Percentiles rank a stretch among this genome's conserved stretches.
phyloP scores from a whole-genome alignment of 805 yeast genomes.

The Candida nitratophila region DNA sequence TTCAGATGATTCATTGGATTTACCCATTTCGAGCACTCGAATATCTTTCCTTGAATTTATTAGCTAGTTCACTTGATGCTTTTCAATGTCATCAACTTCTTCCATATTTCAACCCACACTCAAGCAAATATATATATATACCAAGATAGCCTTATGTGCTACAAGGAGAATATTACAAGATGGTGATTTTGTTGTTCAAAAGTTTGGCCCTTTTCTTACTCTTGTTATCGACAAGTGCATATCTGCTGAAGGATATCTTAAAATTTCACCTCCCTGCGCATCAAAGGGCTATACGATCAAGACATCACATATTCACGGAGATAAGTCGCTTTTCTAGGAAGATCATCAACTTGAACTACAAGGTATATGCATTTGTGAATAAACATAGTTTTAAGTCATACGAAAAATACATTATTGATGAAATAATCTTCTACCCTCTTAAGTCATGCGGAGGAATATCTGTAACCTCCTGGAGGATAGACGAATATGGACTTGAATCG shows the following conservation, averaged over 20 bases:
- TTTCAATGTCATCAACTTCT: no score
- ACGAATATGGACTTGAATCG: conserved; percentile 19
- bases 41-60: no score
- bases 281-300: background rate
- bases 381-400: no score
- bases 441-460: conserved; percentile 21
- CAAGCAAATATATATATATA: no score
- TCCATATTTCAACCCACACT: no score
- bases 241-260: background rate
- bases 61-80: no score
- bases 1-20: background rate
- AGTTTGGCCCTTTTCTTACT: background rate
- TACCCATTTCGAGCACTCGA: no score
- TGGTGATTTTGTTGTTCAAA: background rate
- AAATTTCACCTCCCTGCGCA: background rate
- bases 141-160: no score
- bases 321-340: background rate
- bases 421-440: conserved; percentile 22
- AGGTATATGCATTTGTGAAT: background rate
- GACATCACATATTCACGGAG: background rate
- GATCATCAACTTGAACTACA: background rate
- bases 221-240: background rate
- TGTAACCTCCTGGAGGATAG: conserved; percentile 20
- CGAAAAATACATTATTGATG: conserved; percentile 6
- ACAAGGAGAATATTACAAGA: no score